Conservation (phyloP, 768 basidiomycete species). For the Auricularia sp. region DNA sequence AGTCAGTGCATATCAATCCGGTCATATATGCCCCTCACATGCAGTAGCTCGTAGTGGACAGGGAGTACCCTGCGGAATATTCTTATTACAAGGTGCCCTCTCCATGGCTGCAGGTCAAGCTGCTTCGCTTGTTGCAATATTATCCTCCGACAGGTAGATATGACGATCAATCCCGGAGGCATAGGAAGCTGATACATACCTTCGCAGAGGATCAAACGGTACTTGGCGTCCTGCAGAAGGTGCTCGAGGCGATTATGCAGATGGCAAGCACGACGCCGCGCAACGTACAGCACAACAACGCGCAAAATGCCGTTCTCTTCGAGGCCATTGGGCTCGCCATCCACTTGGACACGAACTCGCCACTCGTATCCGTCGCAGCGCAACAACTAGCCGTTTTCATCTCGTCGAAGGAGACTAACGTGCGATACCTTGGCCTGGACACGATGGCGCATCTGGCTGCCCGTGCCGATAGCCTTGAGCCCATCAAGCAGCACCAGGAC, state of each 20-base stretch:
- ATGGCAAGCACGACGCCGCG: constrained; percentile 73
- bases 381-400: constrained; percentile 91
- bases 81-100: constrained; percentile 96
- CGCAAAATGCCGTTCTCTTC: constrained; percentile 95
- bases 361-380: constrained; percentile 79
- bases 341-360: constrained; percentile 85
- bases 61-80: constrained; percentile 81
- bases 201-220: constrained; percentile 71
- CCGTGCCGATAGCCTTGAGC: constrained; percentile 78
- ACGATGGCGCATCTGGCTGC: constrained; percentile 98
- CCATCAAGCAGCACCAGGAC: constrained; percentile 90
- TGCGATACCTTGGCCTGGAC: constrained; percentile 92
- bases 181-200: background rate
- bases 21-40: background rate
- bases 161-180: background rate
- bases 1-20: constrained; percentile 28
- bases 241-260: constrained; percentile 83
- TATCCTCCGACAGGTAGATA: constrained; percentile 84
- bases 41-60: constrained; percentile 78
- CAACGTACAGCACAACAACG: constrained; percentile 98
- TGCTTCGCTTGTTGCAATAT: constrained; percentile 86
- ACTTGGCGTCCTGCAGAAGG: constrained; percentile 63
- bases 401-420: constrained; percentile 96
- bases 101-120: constrained; percentile 95
- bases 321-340: constrained; percentile 96